Conservation (phyloP, 257 asterid genomes). For the Solanum boliviense region DNA sequence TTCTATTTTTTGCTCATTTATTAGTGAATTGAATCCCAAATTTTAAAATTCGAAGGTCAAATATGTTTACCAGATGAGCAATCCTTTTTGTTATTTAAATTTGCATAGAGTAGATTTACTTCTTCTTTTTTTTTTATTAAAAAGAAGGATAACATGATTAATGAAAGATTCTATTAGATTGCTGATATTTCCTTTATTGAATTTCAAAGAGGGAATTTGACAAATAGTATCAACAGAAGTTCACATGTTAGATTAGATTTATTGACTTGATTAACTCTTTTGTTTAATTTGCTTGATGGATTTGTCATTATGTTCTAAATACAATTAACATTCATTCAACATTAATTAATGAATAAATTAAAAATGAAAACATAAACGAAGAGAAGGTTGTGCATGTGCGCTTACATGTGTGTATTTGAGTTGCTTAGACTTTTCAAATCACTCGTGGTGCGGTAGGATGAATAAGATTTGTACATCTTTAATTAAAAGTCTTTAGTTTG, state of each 20-base stretch:
- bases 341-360: background rate
- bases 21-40: background rate
- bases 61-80: background rate
- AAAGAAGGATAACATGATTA: background rate
- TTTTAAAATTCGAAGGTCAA: background rate
- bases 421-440: background rate
- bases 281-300: background rate
- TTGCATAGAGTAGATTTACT: background rate
- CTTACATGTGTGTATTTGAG: background rate
- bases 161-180: background rate
- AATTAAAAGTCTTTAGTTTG: no score
- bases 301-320: conserved; percentile 14
- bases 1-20: background rate
- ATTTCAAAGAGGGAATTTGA: background rate
- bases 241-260: background rate
- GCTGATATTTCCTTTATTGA: background rate
- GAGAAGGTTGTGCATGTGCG: background rate
- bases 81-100: background rate
- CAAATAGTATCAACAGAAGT: background rate
- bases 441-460: no score
- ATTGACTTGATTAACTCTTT: background rate
- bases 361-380: background rate
- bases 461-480: accelerated
- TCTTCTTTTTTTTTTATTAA: no score
- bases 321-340: background rate